A percentile compares a stretch with the other conserved stretches of the same genome.
These are phyloP conservation scores for Trametes cingulata DNA, from an alignment of 768 basidiomycete genomes.

Conservation along the genomic window DNA sequence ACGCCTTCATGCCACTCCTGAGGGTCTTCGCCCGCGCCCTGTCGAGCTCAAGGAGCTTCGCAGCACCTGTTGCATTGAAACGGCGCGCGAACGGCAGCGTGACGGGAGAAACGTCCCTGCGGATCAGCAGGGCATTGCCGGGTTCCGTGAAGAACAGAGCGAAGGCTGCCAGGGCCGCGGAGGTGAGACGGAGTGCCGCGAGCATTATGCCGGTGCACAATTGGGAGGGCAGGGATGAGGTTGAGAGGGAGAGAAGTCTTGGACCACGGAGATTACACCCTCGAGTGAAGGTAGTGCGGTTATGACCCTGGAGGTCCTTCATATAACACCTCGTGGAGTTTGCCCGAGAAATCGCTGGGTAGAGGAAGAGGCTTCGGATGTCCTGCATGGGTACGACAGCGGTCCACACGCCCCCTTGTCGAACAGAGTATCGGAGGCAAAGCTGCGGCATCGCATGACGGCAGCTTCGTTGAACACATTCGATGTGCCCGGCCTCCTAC, in stretches of 20 bases:
- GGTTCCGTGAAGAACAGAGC: background rate
- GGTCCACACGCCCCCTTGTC: background rate
- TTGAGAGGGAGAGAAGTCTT: background rate
- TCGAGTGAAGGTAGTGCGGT: conserved; percentile 9
- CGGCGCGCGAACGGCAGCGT: conserved; percentile 23
- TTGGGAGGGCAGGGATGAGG: background rate
- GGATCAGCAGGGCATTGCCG: background rate
- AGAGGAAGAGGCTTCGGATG: background rate
- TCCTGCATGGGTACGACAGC: background rate
- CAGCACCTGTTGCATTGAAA: conserved; percentile 21
- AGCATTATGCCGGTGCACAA: conserved; percentile 7
- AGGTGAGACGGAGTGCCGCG: background rate
- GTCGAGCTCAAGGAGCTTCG: conserved; percentile 21
- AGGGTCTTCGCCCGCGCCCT: conserved; percentile 21
- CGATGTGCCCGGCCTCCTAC: background rate
- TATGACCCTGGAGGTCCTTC: background rate
- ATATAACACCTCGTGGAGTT: conserved; percentile 10
- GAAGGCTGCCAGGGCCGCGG: background rate
- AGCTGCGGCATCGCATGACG: background rate
- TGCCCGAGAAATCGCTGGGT: background rate
- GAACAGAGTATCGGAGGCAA: background rate
- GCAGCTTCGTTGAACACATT: background rate
- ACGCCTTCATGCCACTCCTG: conserved; percentile 18
- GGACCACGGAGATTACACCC: conserved; percentile 11
- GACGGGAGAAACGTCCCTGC: conserved; percentile 17